Evolutionary conservation across 495 filamentous ascomycete species (phyloP).

Genomic region (Aspergillus conjunctus): DNA sequence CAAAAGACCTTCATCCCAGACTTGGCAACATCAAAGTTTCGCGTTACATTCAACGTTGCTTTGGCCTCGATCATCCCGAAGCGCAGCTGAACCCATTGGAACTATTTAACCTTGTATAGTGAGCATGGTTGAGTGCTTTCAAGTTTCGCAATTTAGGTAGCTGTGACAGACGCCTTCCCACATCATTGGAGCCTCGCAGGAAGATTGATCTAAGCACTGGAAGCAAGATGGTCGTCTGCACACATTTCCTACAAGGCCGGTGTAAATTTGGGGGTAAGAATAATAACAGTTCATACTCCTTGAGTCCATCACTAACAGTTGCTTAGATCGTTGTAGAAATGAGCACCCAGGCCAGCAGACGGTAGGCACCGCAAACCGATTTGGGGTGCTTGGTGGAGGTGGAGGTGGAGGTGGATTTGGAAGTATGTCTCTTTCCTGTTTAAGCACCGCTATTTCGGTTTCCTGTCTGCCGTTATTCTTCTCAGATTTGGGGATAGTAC

Average conservation of each 20-base stretch:
- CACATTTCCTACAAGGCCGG: slow-evolving; percentile 69
- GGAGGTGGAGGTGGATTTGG: slow-evolving; percentile 35
- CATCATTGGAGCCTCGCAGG: slow-evolving; percentile 1
- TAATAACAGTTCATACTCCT: neutral
- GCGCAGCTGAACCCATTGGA: neutral
- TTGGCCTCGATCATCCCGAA: neutral
- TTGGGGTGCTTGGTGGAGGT: slow-evolving; percentile 41
- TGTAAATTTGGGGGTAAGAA: slow-evolving; percentile 69
- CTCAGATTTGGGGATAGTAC: no score
- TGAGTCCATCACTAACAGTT: neutral
- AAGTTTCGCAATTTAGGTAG: neutral
- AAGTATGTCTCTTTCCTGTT: slow-evolving; percentile 30
- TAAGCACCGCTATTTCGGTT: neutral
- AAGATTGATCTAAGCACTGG: neutral
- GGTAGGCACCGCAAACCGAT: slow-evolving; percentile 42
- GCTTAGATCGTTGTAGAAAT: slow-evolving; percentile 53
- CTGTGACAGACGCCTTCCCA: neutral
- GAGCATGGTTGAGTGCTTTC: neutral
- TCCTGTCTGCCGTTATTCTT: slow-evolving; percentile 1
- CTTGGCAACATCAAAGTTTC: neutral
- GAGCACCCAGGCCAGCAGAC: slow-evolving; percentile 53
- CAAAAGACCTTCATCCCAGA: slow-evolving; percentile 10
- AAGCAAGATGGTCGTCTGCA: slow-evolving; percentile 63
- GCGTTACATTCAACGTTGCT: neutral
- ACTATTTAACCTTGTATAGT: neutral